Base-by-base conservation (phyloP, 306 rosid genomes). In the Lathyrus aphaca region DNA sequence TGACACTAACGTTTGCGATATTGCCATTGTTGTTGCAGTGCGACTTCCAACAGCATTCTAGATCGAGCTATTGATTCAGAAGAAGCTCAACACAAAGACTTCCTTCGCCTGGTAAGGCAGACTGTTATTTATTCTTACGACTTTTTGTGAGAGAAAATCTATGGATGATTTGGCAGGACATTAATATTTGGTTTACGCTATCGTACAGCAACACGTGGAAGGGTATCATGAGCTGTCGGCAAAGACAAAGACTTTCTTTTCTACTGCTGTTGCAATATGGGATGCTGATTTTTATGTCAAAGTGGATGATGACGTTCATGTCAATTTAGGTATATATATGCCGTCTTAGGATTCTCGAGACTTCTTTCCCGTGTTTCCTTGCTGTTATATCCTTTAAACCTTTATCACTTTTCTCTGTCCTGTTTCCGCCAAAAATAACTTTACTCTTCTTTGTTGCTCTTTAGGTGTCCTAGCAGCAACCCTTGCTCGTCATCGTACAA, bases 21-120 rank as follows among this genome's bases (percentile, higher is more conserved):
- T 74, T 80, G 64, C 49, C 58, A 29, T 75, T 69, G 50, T 80
- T 55, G 27, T 39, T 38, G 39, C 89, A 94, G 99, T 79, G 99
- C 99, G 63, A 91, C 99, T 77, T 91, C 99, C 84, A 91, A 89
- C 80, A 94, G 99, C 82, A 94, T 94, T 75, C 83, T 94, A 70
- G 99, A 94, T 80, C 88, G 97, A 68, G 99, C 99, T 60, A 94
- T 94, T 77, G 99, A 94, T 79, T 89, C 95, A 37, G 99, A 94
- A 84, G 97, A 94, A 51, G 74, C 88, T 8, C 91, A 81, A 71
- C 99, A 94, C 65, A 82, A 87, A 17, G 86, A 82, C 69, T 82
- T 82, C 75, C 86, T 82, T 66, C 86, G 82, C 38, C 74, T 82
- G 72, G 86, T 82, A 79, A 75, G 79, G 63, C 27, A 66, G 43